Evolutionary conservation across 148 eudicot genomes (phyloP), one percentile per base, ranked within the genome.

Genomic region (Rhododendron ferrugineum): DNA sequence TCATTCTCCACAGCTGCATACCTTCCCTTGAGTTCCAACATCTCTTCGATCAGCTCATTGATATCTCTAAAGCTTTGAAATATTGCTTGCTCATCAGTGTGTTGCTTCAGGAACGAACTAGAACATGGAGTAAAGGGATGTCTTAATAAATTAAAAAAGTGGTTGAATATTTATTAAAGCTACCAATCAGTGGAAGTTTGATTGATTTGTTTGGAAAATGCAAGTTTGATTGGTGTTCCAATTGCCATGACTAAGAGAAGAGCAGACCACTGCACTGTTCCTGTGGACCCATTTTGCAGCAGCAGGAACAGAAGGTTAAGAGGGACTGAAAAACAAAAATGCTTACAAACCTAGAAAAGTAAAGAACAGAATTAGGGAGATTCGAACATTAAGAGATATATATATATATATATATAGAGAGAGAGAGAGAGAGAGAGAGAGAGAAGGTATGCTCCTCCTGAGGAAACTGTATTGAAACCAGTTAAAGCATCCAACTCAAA

Each of bases 61-160:
- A 97, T 95, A 91, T 95, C 96, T 86, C 92, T 90, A 77, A 97
- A 97, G 94, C 99, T 95, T 87, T 94, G 94, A 83, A 93, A 92
- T 37, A 95, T 87, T 37, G 98, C 98, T 79, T 93, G 95, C 87
- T 97, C 98, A n/a, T 97, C 98, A 40, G 94, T 88, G 82, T 95
- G 99, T 86, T 95, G 94, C 85, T 94, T 95, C 83, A 97, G 86
- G 87, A 97, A 97, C 5, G 99, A 97, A 88, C 99, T 96, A 82
- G 70, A 82, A 78, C 84, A 84, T 9, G 80, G 30, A 78, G 66
- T 36, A 50, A 78, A 60, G 28, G 42, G 1, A 58, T 2, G 64
- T 58, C 54, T 84, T 11, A 84, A 56, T 84, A 23, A 8, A 42
- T 40, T 18, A 26, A 18, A 56, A 37, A 28, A 15, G 73, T 34